Percentiles rank a stretch among this genome's conserved stretches.
These are phyloP conservation scores for Alternaria solani DNA, from an alignment of 2,329 filamentous ascomycete genomes.

Conservation along the genomic window DNA sequence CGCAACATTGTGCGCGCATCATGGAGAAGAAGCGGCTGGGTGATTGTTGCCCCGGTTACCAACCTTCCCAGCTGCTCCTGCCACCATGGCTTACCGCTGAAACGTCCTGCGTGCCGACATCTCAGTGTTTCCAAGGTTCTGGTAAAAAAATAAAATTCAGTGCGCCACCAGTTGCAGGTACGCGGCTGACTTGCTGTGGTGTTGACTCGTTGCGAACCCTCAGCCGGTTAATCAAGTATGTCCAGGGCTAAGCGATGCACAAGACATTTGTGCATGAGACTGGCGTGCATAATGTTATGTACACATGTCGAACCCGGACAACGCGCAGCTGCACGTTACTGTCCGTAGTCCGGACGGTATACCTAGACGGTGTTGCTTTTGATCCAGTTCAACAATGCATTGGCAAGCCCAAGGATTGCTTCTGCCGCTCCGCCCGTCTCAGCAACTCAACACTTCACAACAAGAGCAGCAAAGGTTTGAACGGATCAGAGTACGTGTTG, in stretches of 20 bases:
- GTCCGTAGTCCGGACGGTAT: not conserved
- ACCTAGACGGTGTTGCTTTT: not conserved
- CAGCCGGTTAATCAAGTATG: not conserved
- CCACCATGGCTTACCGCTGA: slow-evolving; percentile 7
- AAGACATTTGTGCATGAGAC: not conserved
- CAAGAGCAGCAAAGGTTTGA: not conserved
- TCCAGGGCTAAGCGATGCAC: not conserved
- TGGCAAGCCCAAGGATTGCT: not conserved
- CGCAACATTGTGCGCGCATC: slow-evolving; percentile 2
- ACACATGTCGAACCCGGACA: not conserved
- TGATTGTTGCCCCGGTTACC: slow-evolving; percentile 5
- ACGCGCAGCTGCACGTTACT: not conserved
- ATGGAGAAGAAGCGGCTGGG: slow-evolving; percentile 6
- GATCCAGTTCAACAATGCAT: slow-evolving; percentile 1
- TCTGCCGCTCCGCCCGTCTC: not conserved
- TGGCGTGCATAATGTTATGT: not conserved
- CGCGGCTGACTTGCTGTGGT: not conserved
- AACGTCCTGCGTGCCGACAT: not conserved
- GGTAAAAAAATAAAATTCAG: not conserved
- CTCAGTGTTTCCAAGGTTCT: not conserved
- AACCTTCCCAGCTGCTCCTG: not conserved
- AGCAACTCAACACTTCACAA: not conserved
- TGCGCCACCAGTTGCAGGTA: slow-evolving; percentile 2
- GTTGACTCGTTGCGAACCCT: not conserved
- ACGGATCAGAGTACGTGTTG: not conserved